Evolutionary conservation across 345 rosid species (phyloP), one percentile per base, ranked within the genome.

Genomic region (Populus alba): DNA sequence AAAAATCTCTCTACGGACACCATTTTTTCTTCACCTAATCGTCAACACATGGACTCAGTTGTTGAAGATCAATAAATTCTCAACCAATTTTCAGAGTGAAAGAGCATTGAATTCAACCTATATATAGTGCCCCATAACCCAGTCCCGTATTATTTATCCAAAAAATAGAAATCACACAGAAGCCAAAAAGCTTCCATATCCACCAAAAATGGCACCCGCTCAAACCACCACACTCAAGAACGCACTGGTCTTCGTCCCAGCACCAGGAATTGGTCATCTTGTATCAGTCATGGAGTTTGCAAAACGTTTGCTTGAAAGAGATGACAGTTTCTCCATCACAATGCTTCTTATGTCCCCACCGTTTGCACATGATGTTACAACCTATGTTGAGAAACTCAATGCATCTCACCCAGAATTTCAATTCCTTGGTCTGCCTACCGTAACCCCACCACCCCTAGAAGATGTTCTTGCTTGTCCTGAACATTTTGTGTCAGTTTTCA

Each of bases 201-300:
- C 23, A 2, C 59, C 23, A 20, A 53, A 18, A 53, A 53, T 53
- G 59, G 59, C 59, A 53, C 53, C 51, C 16, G 18, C 51, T 4
- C 18, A 15, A 47, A 13, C 16, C 17, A 15, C 51, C 51, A 47
- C 51, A 15, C 23, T 23, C 23, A 53, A 53, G 59, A 53, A 53
- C 6, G 41, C 69, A 31, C 38, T 70, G 10, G 51, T 77, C 8
- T 68, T 77, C 8, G 25, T 77, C 37, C 79, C 74, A 35, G 25
- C 27, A 8, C 79, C 79, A 10, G 74, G 57, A 29, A 38, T 70
- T 4, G 79, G 74, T 31, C 79, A 77, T 55, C 55, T 77, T 20
- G 57, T 22, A n/a, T 45, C 79, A 22, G 37, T 37, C 49, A 15
- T 61, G 25, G 79, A 77, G 63, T 57, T 77, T 10, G 53, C 79